Conservation (phyloP, 2,329 filamentous ascomycete species). For the Fusarium secorum region DNA sequence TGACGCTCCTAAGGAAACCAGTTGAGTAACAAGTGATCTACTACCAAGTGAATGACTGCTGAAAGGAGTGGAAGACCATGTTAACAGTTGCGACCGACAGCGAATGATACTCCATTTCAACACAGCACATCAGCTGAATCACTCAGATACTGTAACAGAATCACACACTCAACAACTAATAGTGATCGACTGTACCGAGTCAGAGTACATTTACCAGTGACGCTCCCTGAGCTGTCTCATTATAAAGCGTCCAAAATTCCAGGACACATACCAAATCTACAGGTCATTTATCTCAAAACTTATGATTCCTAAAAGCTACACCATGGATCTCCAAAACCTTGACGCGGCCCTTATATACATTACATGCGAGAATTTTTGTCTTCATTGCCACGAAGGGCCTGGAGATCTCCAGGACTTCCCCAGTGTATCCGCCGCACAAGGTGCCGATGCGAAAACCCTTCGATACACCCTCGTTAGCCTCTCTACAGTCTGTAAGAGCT, state of each 20-base stretch:
- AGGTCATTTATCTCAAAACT: background rate
- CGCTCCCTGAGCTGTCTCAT: background rate
- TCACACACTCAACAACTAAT: background rate
- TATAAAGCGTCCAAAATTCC: background rate
- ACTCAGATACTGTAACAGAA: background rate
- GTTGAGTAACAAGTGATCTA: background rate
- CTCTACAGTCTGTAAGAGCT: background rate
- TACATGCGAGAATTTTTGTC: background rate
- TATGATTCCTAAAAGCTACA: accelerated
- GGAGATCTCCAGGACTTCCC: background rate
- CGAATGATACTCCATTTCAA: background rate
- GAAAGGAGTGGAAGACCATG: background rate
- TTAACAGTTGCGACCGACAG: background rate
- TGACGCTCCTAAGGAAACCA: background rate
- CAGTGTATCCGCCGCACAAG: too few species aligned
- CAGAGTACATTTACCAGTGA: background rate
- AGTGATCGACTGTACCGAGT: background rate
- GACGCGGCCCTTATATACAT: background rate
- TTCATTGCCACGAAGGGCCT: background rate
- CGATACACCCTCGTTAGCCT: background rate
- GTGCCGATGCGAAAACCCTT: background rate
- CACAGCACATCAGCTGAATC: background rate
- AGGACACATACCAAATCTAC: background rate
- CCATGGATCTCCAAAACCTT: background rate
- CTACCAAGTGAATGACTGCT: background rate